Evolutionary conservation across 306 rosid genomes (phyloP).

Genomic region (Argentina anserina): DNA sequence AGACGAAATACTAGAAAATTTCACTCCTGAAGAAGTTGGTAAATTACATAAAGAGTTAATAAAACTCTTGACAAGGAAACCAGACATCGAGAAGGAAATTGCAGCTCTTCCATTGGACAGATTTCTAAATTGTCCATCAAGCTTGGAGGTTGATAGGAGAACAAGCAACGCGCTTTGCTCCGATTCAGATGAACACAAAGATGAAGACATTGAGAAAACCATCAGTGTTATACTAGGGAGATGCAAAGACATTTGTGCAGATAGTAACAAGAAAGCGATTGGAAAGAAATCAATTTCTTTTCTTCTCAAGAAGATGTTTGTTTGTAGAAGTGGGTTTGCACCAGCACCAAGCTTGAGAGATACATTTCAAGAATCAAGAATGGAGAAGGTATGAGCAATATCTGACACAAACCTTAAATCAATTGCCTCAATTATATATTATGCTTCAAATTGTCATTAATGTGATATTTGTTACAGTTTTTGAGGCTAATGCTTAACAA

Average conservation of each 20-base stretch:
- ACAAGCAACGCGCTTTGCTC: constrained; percentile 56
- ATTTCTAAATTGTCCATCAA: constrained; percentile 95
- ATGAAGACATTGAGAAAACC: constrained; percentile 82
- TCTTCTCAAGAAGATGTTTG: constrained; percentile 84
- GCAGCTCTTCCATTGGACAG: constrained; percentile 92
- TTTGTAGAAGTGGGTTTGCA: constrained; percentile 79
- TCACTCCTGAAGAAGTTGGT: constrained; percentile 91
- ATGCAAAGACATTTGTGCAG: constrained; percentile 77
- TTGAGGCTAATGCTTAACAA: constrained; percentile 80
- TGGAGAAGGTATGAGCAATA: constrained; percentile 75
- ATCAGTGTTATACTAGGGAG: constrained; percentile 75
- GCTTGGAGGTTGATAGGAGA: constrained; percentile 88
- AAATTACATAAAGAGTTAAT: constrained; percentile 76
- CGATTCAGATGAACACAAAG: constrained; percentile 44
- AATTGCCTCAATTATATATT: background rate
- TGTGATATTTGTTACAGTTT: constrained; percentile 47
- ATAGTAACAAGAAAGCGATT: constrained; percentile 48
- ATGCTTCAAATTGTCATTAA: background rate
- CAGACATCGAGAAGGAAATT: constrained; percentile 59
- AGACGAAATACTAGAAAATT: constrained; percentile 48
- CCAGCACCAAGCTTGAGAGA: constrained; percentile 77
- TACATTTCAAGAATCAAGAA: constrained; percentile 81
- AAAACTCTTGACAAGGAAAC: constrained; percentile 66
- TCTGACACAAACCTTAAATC: background rate
- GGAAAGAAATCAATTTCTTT: constrained; percentile 87